Conservation (phyloP, 2,329 filamentous ascomycete genomes). For the Bipolaris bicolor region DNA sequence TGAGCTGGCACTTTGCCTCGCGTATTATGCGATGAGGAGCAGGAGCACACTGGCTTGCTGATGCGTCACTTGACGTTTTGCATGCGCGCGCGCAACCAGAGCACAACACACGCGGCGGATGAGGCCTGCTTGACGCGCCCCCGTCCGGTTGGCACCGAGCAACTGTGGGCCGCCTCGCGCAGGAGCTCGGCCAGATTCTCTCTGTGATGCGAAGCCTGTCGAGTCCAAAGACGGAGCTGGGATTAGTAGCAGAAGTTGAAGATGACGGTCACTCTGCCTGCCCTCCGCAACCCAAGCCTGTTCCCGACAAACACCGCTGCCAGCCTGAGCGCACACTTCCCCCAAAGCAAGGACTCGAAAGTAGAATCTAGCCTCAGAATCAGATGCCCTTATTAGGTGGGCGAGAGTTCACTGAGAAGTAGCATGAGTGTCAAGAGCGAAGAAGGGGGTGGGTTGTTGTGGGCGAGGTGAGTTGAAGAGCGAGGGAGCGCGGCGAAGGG, state of each 20-base stretch:
- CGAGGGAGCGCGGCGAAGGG: conserved; percentile 32
- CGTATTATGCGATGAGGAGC: conserved; percentile 41
- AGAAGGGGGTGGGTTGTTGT: conserved; percentile 31
- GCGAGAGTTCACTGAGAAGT: conserved; percentile 47
- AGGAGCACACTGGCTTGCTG: conserved; percentile 39
- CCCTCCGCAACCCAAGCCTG: conserved; percentile 33
- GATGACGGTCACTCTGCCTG: conserved; percentile 43
- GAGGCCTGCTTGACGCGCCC: conserved; percentile 29
- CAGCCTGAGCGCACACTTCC: conserved; percentile 39
- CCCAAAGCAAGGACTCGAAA: conserved; percentile 41
- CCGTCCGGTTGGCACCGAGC: conserved; percentile 14
- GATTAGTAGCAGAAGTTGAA: conserved; percentile 43
- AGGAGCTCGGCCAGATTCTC: conserved; percentile 27
- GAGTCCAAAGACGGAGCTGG: conserved; percentile 33
- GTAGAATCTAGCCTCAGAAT: conserved; percentile 43
- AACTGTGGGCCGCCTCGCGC: conserved; percentile 28
- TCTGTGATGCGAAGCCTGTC: conserved; percentile 31
- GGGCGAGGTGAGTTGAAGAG: conserved; percentile 35
- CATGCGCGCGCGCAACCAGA: conserved; percentile 39
- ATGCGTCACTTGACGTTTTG: conserved; percentile 45
- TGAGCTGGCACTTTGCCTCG: conserved; percentile 39
- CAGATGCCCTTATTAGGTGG: conserved; percentile 50
- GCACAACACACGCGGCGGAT: conserved; percentile 35
- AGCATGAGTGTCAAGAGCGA: conserved; percentile 42
- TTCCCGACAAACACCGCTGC: conserved; percentile 40